Evolutionary conservation across 2,329 filamentous ascomycete species (phyloP).

Genomic region (Aureobasidium sp.): DNA sequence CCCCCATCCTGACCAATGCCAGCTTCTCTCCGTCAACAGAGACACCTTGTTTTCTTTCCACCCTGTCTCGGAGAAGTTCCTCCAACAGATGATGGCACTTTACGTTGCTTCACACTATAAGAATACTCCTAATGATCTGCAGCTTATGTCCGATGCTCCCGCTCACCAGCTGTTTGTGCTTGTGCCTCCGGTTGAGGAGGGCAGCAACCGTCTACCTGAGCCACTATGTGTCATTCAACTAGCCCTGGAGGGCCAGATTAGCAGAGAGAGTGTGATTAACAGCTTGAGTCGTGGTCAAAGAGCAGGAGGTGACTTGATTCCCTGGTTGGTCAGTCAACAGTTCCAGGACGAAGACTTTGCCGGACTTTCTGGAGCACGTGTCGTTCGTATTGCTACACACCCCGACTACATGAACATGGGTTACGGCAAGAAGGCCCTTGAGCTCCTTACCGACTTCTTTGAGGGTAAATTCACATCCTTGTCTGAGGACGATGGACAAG

Average conservation of each 20-base stretch:
- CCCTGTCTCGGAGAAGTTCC: slow-evolving; percentile 89
- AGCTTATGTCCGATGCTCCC: slow-evolving; percentile 95
- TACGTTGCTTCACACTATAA: slow-evolving; percentile 98
- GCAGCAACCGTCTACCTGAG: slow-evolving; percentile 72
- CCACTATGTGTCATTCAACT: slow-evolving; percentile 93
- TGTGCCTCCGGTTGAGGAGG: slow-evolving; percentile 73
- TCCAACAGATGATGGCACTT: slow-evolving; percentile 96
- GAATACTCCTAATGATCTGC: slow-evolving; percentile 95
- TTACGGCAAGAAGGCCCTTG: slow-evolving; percentile 80
- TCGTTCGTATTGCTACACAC: slow-evolving; percentile 93
- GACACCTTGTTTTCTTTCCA: slow-evolving; percentile 98
- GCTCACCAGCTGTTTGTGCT: slow-evolving; percentile 95
- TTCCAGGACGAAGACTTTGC: slow-evolving; percentile 98
- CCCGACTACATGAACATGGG: slow-evolving; percentile 90
- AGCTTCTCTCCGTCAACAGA: slow-evolving; percentile 88
- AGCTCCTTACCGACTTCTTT: slow-evolving; percentile 86
- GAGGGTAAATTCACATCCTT: slow-evolving; percentile 85
- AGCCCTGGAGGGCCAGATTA: slow-evolving; percentile 89
- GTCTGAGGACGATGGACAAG: slow-evolving; percentile 56
- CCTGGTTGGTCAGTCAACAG: slow-evolving; percentile 95
- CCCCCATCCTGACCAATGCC: slow-evolving; percentile 83
- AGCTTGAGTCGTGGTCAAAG: slow-evolving; percentile 81
- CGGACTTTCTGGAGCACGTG: slow-evolving; percentile 77
- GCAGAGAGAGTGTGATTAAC: slow-evolving; percentile 82
- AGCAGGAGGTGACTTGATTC: slow-evolving; percentile 86